A percentile compares a stretch with the other conserved stretches of the same genome.
phyloP scores from a whole-genome alignment of 345 rosid genomes.

The Corchorus olitorius region DNA sequence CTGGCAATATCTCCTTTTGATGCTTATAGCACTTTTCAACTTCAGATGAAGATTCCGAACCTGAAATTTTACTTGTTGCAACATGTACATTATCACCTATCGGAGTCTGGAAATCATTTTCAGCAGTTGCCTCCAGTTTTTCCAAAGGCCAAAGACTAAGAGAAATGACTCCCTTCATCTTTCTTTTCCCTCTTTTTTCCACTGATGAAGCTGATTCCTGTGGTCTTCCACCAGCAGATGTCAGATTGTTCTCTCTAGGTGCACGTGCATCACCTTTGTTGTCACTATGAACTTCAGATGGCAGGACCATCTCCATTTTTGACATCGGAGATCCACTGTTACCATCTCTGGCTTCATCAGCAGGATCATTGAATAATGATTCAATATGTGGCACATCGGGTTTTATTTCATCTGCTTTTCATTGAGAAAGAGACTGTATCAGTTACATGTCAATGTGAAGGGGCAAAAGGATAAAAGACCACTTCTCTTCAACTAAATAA shows the following conservation, averaged over 20 bases:
- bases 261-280: slow-evolving; percentile 30
- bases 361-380: slow-evolving; percentile 21
- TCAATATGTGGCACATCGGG: slow-evolving; percentile 28
- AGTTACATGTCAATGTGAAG: slow-evolving; percentile 7
- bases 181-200: slow-evolving; percentile 32
- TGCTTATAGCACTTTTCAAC: slow-evolving; percentile 32
- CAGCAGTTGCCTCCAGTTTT: slow-evolving; percentile 61
- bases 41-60: slow-evolving; percentile 33
- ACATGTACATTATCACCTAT: slow-evolving; percentile 29
- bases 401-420: slow-evolving; percentile 33
- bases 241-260: slow-evolving; percentile 16
- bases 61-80: slow-evolving; percentile 30
- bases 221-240: slow-evolving; percentile 22
- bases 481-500: neutral
- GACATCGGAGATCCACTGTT: slow-evolving; percentile 27
- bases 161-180: slow-evolving; percentile 15
- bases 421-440: slow-evolving; percentile 22
- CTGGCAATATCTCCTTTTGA: slow-evolving; percentile 35
- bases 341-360: slow-evolving; percentile 25
- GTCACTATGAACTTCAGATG: slow-evolving; percentile 23
- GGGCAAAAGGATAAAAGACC: neutral
- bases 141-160: slow-evolving; percentile 28
- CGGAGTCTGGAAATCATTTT: slow-evolving; percentile 45
- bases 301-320: slow-evolving; percentile 29
- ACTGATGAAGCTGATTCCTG: slow-evolving; percentile 24